phyloP scores from a whole-genome alignment of 2,329 filamentous ascomycete genomes.

The Colletotrichum sp. region DNA sequence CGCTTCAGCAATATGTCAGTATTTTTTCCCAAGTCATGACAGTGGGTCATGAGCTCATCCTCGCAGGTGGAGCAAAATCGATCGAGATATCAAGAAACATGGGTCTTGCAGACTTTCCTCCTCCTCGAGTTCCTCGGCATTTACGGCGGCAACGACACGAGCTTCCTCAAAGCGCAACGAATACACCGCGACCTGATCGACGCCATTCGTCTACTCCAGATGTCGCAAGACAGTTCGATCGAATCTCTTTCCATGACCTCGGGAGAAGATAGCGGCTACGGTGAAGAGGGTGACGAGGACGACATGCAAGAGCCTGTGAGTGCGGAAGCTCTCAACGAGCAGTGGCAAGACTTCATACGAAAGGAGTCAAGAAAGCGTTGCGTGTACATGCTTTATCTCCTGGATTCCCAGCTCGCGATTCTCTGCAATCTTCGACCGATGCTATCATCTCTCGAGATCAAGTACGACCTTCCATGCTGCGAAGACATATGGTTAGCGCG shows the following conservation, averaged over 20 bases:
- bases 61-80: not conserved
- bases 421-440: slow-evolving; percentile 5
- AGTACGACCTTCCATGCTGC: slow-evolving; percentile 7
- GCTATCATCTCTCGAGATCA: slow-evolving; percentile 8
- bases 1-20: slow-evolving; percentile 4
- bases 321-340: not conserved
- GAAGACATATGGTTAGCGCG: slow-evolving; percentile 6
- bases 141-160: slow-evolving; percentile 3
- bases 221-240: slow-evolving; percentile 1
- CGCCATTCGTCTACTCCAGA: not conserved
- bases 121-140: slow-evolving; percentile 6
- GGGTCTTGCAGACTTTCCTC: slow-evolving; percentile 4
- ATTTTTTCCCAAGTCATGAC: not conserved
- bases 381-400: slow-evolving; percentile 8
- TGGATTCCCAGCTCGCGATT: slow-evolving; percentile 1
- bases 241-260: not conserved
- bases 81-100: slow-evolving; percentile 7
- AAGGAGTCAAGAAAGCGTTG: slow-evolving; percentile 2
- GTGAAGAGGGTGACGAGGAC: not conserved
- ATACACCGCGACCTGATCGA: slow-evolving; percentile 7
- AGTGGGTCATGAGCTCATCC: fast-evolving
- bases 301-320: not conserved
- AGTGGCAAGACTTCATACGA: not conserved
- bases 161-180: slow-evolving; percentile 3
- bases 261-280: not conserved